phyloP scores from a whole-genome alignment of 371 early-diverging fungal genomes.

The Polyrhizophydium stewartii region DNA sequence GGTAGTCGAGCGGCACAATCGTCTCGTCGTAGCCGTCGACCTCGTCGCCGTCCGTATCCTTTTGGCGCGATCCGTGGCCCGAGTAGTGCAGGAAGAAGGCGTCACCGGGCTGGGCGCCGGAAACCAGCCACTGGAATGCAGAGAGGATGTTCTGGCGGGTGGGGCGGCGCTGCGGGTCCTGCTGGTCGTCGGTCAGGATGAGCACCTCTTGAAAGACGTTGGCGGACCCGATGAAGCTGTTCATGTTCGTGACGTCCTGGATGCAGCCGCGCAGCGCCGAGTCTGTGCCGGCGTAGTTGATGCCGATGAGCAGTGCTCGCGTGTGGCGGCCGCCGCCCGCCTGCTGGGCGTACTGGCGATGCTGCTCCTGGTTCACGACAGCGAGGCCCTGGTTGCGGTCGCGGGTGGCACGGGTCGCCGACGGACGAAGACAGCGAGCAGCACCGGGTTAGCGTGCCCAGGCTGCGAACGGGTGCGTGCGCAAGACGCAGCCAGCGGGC shows the following conservation, averaged over 20 bases:
- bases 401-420: no score
- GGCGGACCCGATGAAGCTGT: slow-evolving; percentile 14
- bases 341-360: no score
- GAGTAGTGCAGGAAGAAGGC: slow-evolving; percentile 81
- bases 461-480: no score
- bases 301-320: slow-evolving; percentile 56
- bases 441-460: no score
- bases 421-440: no score
- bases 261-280: slow-evolving; percentile 75
- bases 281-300: slow-evolving; percentile 70
- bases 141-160: slow-evolving; percentile 77
- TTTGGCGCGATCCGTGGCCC: slow-evolving; percentile 80
- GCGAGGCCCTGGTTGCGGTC: no score
- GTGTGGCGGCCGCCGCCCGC: slow-evolving; percentile 5
- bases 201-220: slow-evolving; percentile 56
- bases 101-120: slow-evolving; percentile 78
- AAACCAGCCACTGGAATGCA: slow-evolving; percentile 65
- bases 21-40: slow-evolving; percentile 80
- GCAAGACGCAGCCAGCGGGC: no score
- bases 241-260: slow-evolving; percentile 78
- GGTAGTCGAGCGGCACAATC: slow-evolving; percentile 83
- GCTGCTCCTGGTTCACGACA: no score
- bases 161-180: slow-evolving; percentile 57
- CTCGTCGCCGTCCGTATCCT: slow-evolving; percentile 74
- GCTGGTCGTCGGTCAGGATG: slow-evolving; percentile 87